A percentile compares a stretch with the other conserved stretches of the same genome.
Evolutionary conservation across 345 rosid species (phyloP).

Genomic region (Theobroma cacao): DNA sequence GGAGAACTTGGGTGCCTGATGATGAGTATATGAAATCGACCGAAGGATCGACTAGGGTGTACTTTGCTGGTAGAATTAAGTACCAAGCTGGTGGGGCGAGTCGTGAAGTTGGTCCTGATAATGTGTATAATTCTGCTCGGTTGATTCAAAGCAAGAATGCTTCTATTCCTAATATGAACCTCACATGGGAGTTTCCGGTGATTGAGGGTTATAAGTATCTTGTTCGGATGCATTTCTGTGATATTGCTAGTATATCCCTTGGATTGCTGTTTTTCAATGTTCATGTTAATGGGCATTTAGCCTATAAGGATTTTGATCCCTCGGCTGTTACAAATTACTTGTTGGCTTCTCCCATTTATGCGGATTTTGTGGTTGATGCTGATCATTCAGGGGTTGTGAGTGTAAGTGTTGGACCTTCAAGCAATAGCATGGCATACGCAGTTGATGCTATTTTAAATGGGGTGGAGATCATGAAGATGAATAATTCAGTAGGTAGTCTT

Average conservation of each 20-base stretch:
- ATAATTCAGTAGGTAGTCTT: slow-evolving; percentile 79
- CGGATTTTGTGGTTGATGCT: slow-evolving; percentile 54
- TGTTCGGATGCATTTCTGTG: slow-evolving; percentile 82
- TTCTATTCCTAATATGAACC: slow-evolving; percentile 42
- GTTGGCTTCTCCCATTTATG: slow-evolving; percentile 74
- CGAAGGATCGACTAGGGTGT: slow-evolving; percentile 39
- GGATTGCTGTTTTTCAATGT: slow-evolving; percentile 64
- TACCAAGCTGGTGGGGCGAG: slow-evolving; percentile 67
- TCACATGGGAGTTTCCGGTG: slow-evolving; percentile 78
- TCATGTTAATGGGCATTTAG: slow-evolving; percentile 60
- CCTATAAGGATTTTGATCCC: slow-evolving; percentile 57
- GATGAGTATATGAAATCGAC: slow-evolving; percentile 51
- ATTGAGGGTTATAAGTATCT: slow-evolving; percentile 52
- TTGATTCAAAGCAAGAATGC: slow-evolving; percentile 50
- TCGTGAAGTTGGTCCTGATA: slow-evolving; percentile 80
- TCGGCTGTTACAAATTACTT: slow-evolving; percentile 20
- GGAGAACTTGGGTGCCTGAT: slow-evolving; percentile 95
- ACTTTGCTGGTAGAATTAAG: slow-evolving; percentile 55
- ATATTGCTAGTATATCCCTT: slow-evolving; percentile 68
- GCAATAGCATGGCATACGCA: slow-evolving; percentile 36
- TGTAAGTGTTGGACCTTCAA: slow-evolving; percentile 72
- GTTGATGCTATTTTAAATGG: slow-evolving; percentile 81
- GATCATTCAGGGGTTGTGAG: slow-evolving; percentile 35
- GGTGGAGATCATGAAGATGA: slow-evolving; percentile 90
- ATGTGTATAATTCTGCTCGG: slow-evolving; percentile 63